Evolutionary conservation across 148 eudicot species (phyloP), one percentile per base, ranked within the genome.

Genomic region (Vaccinium corymbosum): DNA sequence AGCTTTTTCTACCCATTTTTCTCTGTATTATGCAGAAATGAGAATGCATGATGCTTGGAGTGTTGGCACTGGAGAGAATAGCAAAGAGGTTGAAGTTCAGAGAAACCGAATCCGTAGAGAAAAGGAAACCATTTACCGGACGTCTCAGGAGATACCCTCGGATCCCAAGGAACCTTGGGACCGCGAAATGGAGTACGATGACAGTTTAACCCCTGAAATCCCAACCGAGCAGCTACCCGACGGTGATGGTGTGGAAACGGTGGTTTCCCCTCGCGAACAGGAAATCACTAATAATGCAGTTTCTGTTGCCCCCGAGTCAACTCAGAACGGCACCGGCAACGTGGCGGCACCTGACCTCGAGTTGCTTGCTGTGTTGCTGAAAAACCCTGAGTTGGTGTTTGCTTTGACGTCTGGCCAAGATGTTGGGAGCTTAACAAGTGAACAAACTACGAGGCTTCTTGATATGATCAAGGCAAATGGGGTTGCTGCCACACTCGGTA

Each of bases 161-260:
- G 81, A 97, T 80, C 96, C 99, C 0, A 93, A 88, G 88, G 96
- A 95, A 62, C 98, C 99, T 9, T 97, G 99, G 99, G 99, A 95
- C 86, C 81, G 83, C 0, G 99, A 97, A 84, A 95, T 95, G 90
- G 98, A 93, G 81, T 93, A 89, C 80, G 99, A 97, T 72, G 99
- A 97, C 84, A 66, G 92, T 81, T 86, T 97, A 55, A 97, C 99
- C 53, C 94, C 89, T 0, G 91, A 88, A 84, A 89, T 97, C 82
- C 98, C 99, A 27, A 86, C 86, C 22, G 96, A 95, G 50, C 99
- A 93, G 84, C 84, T 90, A 19, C 95, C 99, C 0, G 99, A 97
- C 78, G 59, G 82, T 13, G 99, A 94, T 48, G 83, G 74, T 25
- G 77, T 46, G 4, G 92, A 90, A 84, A 22, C 80, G 0, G 51